These are phyloP conservation scores for Lactarius indigo DNA, from an alignment of 768 basidiomycete species.

Conservation along the genomic window DNA sequence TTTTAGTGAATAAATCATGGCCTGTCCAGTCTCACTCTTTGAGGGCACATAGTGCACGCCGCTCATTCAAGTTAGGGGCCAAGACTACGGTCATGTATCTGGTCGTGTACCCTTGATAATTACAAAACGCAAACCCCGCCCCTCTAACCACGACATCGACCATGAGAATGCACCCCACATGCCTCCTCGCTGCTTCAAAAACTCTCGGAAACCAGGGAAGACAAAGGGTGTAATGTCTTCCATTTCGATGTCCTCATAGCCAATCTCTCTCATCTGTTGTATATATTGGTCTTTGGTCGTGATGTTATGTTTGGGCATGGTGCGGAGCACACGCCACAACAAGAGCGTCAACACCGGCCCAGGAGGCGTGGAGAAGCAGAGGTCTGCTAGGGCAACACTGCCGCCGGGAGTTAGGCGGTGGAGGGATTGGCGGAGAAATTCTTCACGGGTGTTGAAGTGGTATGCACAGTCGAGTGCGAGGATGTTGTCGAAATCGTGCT, in stretches of 20 bases:
- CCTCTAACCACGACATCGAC: conserved; percentile 37
- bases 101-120: conserved; percentile 35
- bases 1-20: neutral
- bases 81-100: neutral
- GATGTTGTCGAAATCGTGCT: conserved; percentile 43
- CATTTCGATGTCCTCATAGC: conserved; percentile 50
- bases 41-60: neutral
- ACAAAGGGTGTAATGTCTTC: conserved; percentile 57
- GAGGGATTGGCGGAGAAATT: conserved; percentile 52
- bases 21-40: neutral
- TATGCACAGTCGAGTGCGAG: conserved; percentile 68
- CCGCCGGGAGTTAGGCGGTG: conserved; percentile 47
- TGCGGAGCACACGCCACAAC: conserved; percentile 33
- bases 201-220: conserved; percentile 53
- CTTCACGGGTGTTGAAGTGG: conserved; percentile 53
- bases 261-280: conserved; percentile 42
- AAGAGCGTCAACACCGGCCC: conserved; percentile 27
- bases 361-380: conserved; percentile 43
- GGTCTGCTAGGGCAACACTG: conserved; percentile 56
- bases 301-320: conserved; percentile 49
- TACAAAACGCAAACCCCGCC: conserved; percentile 47
- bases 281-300: conserved; percentile 46
- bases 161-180: conserved; percentile 45
- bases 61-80: neutral
- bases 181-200: conserved; percentile 43